These are phyloP conservation scores for Eragrostis nindensis DNA, from an alignment of 176 grass and related monocot species.

Conservation along the genomic window DNA sequence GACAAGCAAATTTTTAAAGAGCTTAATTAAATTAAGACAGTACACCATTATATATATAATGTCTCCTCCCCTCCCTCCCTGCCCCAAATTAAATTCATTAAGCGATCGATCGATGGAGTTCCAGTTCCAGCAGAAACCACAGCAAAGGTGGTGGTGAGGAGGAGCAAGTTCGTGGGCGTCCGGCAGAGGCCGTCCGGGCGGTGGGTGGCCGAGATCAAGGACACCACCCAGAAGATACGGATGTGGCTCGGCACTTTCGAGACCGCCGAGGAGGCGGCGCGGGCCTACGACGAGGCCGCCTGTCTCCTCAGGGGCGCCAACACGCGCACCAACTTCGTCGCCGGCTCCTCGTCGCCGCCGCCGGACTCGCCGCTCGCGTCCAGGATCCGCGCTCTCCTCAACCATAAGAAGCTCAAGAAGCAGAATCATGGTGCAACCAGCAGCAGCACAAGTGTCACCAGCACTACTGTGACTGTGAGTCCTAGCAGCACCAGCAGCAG, in stretches of 20 bases:
- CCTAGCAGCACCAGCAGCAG: too few species aligned
- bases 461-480: neutral
- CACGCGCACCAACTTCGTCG: slow-evolving; percentile 73
- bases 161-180: slow-evolving; percentile 61
- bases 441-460: neutral
- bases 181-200: slow-evolving; percentile 65
- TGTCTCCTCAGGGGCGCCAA: slow-evolving; percentile 68
- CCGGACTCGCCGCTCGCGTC: slow-evolving; percentile 51
- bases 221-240: slow-evolving; percentile 66
- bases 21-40: too few species aligned
- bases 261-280: slow-evolving; percentile 66
- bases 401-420: slow-evolving; percentile 64
- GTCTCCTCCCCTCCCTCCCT: too few species aligned
- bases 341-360: neutral
- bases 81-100: slow-evolving; percentile 18
- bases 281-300: slow-evolving; percentile 69
- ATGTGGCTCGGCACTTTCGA: slow-evolving; percentile 78
- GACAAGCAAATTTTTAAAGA: too few species aligned
- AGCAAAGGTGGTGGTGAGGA: too few species aligned
- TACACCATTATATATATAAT: too few species aligned
- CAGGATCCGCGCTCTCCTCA: slow-evolving; percentile 52
- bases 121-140: slow-evolving; percentile 60
- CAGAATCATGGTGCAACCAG: neutral
- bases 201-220: slow-evolving; percentile 82
- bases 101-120: slow-evolving; percentile 61